phyloP scores from a whole-genome alignment of 495 filamentous ascomycete species.

The Xylaria nigripes region DNA sequence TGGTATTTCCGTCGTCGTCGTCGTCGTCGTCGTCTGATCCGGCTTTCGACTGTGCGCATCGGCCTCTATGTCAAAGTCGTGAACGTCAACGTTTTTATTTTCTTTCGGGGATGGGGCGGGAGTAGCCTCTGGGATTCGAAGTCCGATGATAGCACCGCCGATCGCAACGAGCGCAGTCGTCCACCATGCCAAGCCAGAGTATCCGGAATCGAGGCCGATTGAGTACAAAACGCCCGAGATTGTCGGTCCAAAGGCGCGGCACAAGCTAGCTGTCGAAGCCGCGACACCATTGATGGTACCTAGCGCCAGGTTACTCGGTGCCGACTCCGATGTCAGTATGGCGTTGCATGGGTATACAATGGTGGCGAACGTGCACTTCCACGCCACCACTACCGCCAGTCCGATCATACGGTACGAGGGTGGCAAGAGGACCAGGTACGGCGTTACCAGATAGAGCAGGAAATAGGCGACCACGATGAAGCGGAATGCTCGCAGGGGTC shows the following conservation, averaged over 20 bases:
- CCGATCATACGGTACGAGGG: slow-evolving; percentile 58
- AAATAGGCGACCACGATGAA: slow-evolving; percentile 74
- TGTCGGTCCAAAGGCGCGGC: slow-evolving; percentile 78
- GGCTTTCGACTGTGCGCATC: slow-evolving; percentile 4
- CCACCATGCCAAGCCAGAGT: slow-evolving; percentile 91
- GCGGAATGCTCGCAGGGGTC: slow-evolving; percentile 70
- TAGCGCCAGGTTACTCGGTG: slow-evolving; percentile 69
- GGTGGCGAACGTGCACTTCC: slow-evolving; percentile 81
- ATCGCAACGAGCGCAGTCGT: slow-evolving; percentile 66
- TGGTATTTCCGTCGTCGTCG: neutral
- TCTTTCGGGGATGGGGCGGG: slow-evolving; percentile 14
- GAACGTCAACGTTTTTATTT: slow-evolving; percentile 18
- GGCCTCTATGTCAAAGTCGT: slow-evolving; percentile 12
- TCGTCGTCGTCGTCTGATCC: neutral
- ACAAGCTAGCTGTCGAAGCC: slow-evolving; percentile 80
- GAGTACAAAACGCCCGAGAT: slow-evolving; percentile 80
- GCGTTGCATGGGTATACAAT: slow-evolving; percentile 80
- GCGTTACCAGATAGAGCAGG: slow-evolving; percentile 77
- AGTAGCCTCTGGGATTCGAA: slow-evolving; percentile 40
- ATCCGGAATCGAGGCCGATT: slow-evolving; percentile 66
- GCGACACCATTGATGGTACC: slow-evolving; percentile 91
- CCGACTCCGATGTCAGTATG: slow-evolving; percentile 77
- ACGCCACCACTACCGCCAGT: slow-evolving; percentile 65
- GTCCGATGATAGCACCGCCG: slow-evolving; percentile 52
- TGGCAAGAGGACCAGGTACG: slow-evolving; percentile 83